Base-by-base conservation (phyloP, 139 green algal genomes). In the Mesostigma viride region DNA sequence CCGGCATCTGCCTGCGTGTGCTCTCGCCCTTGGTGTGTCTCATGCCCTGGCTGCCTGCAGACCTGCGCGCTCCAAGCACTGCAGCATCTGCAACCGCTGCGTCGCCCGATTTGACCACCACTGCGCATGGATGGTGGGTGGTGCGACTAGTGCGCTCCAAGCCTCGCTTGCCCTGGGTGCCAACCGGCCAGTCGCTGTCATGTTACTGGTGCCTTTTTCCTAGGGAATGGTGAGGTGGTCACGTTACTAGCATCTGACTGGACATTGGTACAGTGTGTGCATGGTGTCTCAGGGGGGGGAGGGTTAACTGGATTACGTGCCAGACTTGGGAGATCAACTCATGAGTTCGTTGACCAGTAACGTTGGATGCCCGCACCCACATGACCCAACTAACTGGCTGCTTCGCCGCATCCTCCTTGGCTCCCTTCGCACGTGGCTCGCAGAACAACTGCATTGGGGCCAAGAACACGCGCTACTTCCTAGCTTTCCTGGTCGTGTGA, bases 61-160 rank as follows among this genome's bases (percentile, higher is more conserved):
- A 28, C 69, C 69, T 11, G 40, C 69, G 8, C 44, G 69, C 3
- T 68, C 69, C 8, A 75, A 75, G 61, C 69, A 75, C 31, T 75
- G 69, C 45, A 65, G 48, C 26, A 47, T 71, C 14, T 79, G 72
- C 59, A 35, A 70, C 61, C 67, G 72, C 20, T 79, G 72, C 35
- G 61, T 79, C 6, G 45, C 59, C 11, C 35, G 72, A 33, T 77
- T 77, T 46, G 72, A 79, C 62, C 72, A 79, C 69, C 72, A 79
- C 60, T 78, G 72, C 34, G 64, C 30, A 6, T 78, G 72, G 72
- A 58, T 78, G 66, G 79, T 76, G n/a, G n/a, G n/a, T n/a, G n/a
- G n/a, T n/a, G n/a, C n/a, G n/a, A n/a, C n/a, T n/a, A n/a, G n/a
- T n/a, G n/a, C n/a, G n/a, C n/a, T n/a, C n/a, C n/a, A n/a, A n/a